phyloP scores from a whole-genome alignment of 2,329 filamentous ascomycete genomes.

The Fusarium keratoplasticum region DNA sequence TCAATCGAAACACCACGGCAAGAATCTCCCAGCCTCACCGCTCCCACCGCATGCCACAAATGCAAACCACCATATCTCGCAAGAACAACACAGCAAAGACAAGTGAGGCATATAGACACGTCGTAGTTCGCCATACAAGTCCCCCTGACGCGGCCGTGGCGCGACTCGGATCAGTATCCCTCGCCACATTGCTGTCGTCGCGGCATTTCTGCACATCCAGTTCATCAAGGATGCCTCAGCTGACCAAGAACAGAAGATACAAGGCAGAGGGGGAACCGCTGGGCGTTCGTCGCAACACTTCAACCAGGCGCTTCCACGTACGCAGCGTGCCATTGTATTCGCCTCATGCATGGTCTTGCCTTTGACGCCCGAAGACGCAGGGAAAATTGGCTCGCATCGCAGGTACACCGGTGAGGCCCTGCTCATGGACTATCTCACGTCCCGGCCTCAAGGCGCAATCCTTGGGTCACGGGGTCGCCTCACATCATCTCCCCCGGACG shows the following conservation, averaged over 20 bases:
- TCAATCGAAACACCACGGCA: not conserved
- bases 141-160: slow-evolving; percentile 11
- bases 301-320: slow-evolving; percentile 34
- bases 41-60: slow-evolving; percentile 3
- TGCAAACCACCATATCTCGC: not conserved
- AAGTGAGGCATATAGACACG: slow-evolving; percentile 20
- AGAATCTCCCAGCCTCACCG: not conserved
- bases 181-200: slow-evolving; percentile 11
- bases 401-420: slow-evolving; percentile 32
- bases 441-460: slow-evolving; percentile 4
- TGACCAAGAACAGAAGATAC: slow-evolving; percentile 2
- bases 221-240: slow-evolving; percentile 7
- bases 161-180: not conserved
- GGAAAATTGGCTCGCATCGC: not conserved
- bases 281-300: slow-evolving; percentile 3
- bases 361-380: slow-evolving; percentile 24
- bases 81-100: slow-evolving; percentile 6
- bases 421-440: slow-evolving; percentile 1
- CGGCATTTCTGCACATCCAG: slow-evolving; percentile 11
- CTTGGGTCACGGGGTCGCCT: slow-evolving; percentile 34
- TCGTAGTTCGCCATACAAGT: not conserved
- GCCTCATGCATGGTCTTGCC: not conserved
- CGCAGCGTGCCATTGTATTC: slow-evolving; percentile 3
- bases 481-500: slow-evolving; percentile 1
- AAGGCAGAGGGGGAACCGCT: not conserved